Evolutionary conservation across 352 stramenopile genomes (phyloP).

Genomic region (Phytophthora europaea): DNA sequence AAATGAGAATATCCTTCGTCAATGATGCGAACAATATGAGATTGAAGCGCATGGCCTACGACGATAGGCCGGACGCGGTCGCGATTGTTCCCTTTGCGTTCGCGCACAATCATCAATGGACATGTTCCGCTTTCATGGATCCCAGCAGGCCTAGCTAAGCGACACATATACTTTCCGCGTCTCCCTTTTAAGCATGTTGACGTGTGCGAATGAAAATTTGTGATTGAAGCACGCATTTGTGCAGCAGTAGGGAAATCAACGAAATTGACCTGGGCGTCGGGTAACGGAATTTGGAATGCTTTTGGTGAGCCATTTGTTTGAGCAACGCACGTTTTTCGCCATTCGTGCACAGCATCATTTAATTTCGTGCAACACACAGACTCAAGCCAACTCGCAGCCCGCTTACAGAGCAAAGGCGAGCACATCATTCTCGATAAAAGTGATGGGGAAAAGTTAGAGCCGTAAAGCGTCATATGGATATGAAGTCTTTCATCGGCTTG

Average conservation of each 20-base stretch:
- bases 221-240: not conserved
- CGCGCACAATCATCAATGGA: no score
- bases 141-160: not conserved
- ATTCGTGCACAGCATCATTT: no score
- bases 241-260: not conserved
- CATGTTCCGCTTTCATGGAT: no score
- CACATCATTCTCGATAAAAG: slow-evolving; percentile 19
- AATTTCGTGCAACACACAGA: slow-evolving; percentile 1
- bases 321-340: no score
- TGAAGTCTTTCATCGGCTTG: not conserved
- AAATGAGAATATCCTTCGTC: no score
- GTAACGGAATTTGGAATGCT: not conserved
- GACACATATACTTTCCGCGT: slow-evolving; percentile 7
- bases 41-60: no score
- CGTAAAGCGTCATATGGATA: slow-evolving; percentile 18
- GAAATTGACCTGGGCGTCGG: not conserved
- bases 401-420: not conserved
- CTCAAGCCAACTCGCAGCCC: not conserved
- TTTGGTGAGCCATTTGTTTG: not conserved
- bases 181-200: slow-evolving; percentile 7
- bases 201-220: slow-evolving; percentile 10
- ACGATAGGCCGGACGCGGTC: no score
- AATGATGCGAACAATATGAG: no score
- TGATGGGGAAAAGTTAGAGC: slow-evolving; percentile 4
- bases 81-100: no score